Percentiles rank a stretch among this genome's conserved stretches.
Conservation (phyloP, 768 basidiomycete genomes). For the Rhodosporidiobolus odoratus region DNA sequence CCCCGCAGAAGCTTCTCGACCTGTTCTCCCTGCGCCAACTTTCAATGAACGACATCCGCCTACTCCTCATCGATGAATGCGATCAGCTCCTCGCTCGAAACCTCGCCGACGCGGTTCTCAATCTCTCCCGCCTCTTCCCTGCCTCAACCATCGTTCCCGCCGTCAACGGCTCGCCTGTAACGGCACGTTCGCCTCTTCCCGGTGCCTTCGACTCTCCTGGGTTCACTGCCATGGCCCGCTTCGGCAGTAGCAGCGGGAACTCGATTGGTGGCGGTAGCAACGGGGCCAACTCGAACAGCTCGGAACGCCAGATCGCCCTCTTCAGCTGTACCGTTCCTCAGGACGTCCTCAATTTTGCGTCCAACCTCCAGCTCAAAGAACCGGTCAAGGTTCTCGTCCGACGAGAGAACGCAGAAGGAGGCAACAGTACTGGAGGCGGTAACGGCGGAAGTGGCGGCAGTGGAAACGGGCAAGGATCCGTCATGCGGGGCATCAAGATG, state of each 20-base stretch:
- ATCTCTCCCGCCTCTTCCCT: slow-evolving; percentile 87
- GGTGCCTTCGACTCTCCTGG: slow-evolving; percentile 41
- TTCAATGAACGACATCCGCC: slow-evolving; percentile 61
- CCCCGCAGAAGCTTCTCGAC: slow-evolving; percentile 91
- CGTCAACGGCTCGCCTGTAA: slow-evolving; percentile 31
- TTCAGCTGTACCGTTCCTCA: slow-evolving; percentile 96
- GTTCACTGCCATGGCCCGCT: slow-evolving; percentile 43
- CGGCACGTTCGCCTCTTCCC: slow-evolving; percentile 41
- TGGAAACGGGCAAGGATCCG: neutral
- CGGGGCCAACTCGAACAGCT: neutral
- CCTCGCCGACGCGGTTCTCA: slow-evolving; percentile 88
- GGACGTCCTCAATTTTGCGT: slow-evolving; percentile 92
- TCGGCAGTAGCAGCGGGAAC: slow-evolving; percentile 46
- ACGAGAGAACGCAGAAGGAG: slow-evolving; percentile 50
- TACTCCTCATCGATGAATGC: slow-evolving; percentile 93
- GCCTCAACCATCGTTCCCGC: slow-evolving; percentile 58
- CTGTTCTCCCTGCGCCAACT: slow-evolving; percentile 59
- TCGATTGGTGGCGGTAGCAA: slow-evolving; percentile 37
- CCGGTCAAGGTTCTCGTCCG: slow-evolving; percentile 97
- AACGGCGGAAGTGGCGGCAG: slow-evolving; percentile 48
- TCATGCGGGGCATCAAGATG: slow-evolving; percentile 71
- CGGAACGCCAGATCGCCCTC: slow-evolving; percentile 81
- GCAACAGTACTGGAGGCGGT: slow-evolving; percentile 44
- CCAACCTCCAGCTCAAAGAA: slow-evolving; percentile 86
- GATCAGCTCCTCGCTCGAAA: slow-evolving; percentile 97